Evolutionary conservation across 495 filamentous ascomycete genomes (phyloP), one percentile per base, ranked within the genome.

Genomic region (Venustampulla echinocandica): DNA sequence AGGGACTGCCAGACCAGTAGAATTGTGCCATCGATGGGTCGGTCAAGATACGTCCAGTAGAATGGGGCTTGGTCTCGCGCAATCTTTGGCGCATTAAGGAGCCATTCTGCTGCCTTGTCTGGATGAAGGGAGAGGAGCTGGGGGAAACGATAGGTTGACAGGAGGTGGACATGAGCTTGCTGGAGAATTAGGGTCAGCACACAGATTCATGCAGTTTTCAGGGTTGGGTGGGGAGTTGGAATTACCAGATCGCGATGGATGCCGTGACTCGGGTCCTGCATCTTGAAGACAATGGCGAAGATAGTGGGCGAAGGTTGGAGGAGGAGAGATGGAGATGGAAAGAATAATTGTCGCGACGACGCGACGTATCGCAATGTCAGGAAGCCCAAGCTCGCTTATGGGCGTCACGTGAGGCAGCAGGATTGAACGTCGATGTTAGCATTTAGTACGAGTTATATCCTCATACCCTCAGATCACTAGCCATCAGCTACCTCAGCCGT

Each of bases 41-140:
- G 75, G 50, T 90, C 81, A 34, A 96, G 71, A 64, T 92, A 95
- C 14, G 82, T 88, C 90, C 90, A 98, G 59, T 77, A 82, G 74
- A 96, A 88, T 4, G 88, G 74, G 27, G 85, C 77, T 39, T 71
- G 65, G 52, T 87, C 79, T 50, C 81, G 82, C 28, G 85, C 78
- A 36, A 93, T 81, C 54, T 80, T 82, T 2, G 85, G 84, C n/a
- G 87, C 89, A 58, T 78, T 69, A 47, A 84, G 64, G 45, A 95
- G 74, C 72, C 82, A 89, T 53, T 82, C 79, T 32, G 85, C 77
- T 6, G 86, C 80, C 44, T 86, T 80, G 19, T 80, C 70, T 10
- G 82, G 71, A 44, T 80, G 76, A 47, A 90, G 67, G 50, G 72
- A 67, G 22, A 77, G 75, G 61, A 81, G 75, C 34, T 71, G 59